These are phyloP conservation scores for Inga laurina DNA, from an alignment of 306 rosid species.

Conservation along the genomic window DNA sequence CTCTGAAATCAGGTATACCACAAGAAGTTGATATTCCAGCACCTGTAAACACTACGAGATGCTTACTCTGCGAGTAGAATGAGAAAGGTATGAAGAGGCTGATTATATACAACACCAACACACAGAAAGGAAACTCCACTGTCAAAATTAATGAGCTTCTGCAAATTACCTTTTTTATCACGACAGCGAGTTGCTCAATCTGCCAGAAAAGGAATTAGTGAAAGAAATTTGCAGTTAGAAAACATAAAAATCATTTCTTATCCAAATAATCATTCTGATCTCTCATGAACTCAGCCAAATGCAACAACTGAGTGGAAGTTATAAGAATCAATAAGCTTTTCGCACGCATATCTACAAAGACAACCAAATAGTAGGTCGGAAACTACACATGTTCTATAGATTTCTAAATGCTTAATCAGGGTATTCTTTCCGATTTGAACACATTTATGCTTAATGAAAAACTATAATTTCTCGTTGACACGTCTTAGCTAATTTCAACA, in stretches of 20 bases:
- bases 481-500: neutral
- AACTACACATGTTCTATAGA: neutral
- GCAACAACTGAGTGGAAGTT: constrained; percentile 9
- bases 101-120: constrained; percentile 16
- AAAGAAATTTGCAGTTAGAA: neutral
- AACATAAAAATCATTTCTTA: neutral
- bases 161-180: constrained; percentile 70
- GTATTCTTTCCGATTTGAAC: neutral
- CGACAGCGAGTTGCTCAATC: constrained; percentile 73
- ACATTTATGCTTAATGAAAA: neutral
- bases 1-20: constrained; percentile 98
- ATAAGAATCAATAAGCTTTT: neutral
- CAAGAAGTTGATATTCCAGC: constrained; percentile 98
- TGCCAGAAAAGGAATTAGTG: constrained; percentile 43
- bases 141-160: constrained; percentile 30
- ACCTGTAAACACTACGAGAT: constrained; percentile 95
- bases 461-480: neutral
- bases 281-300: constrained; percentile 11
- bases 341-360: neutral
- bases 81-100: constrained; percentile 23
- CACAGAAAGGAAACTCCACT: constrained; percentile 20
- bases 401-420: constrained; percentile 15
- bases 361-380: neutral
- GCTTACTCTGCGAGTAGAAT: constrained; percentile 83
- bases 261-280: neutral